These are phyloP conservation scores for Phytophthora hybrid DNA, from an alignment of 352 stramenopile species.

Conservation along the genomic window DNA sequence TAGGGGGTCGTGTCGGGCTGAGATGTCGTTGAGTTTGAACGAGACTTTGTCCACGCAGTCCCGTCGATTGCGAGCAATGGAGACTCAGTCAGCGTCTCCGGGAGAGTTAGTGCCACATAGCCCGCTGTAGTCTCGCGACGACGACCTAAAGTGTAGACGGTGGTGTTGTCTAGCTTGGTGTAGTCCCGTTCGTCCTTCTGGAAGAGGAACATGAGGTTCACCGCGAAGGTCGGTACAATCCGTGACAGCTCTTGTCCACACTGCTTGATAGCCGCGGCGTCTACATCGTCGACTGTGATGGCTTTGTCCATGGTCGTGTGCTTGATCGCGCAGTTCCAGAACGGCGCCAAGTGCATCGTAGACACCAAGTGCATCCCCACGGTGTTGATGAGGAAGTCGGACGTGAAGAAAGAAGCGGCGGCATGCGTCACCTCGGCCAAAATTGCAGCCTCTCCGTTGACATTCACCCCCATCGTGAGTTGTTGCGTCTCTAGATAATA, in stretches of 20 bases:
- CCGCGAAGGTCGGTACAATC: slow-evolving; percentile 40
- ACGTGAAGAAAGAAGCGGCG: slow-evolving; percentile 38
- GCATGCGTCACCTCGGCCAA: slow-evolving; percentile 51
- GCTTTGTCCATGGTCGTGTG: slow-evolving; percentile 51
- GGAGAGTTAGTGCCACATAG: slow-evolving; percentile 29
- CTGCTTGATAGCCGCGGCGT: slow-evolving; percentile 27
- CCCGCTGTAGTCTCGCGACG: slow-evolving; percentile 30
- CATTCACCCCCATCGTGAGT: slow-evolving; percentile 46
- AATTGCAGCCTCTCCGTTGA: slow-evolving; percentile 50
- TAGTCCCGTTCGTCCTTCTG: slow-evolving; percentile 51
- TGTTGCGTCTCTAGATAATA: slow-evolving; percentile 43
- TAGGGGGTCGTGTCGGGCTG: slow-evolving; percentile 30
- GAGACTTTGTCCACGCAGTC: slow-evolving; percentile 41
- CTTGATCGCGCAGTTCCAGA: slow-evolving; percentile 57
- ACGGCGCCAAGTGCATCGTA: slow-evolving; percentile 46
- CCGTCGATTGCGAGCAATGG: slow-evolving; percentile 45
- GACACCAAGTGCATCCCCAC: slow-evolving; percentile 47
- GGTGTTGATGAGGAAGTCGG: slow-evolving; percentile 44
- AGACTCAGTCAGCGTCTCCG: slow-evolving; percentile 42
- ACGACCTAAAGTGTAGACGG: slow-evolving; percentile 41
- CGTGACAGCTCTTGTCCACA: slow-evolving; percentile 30
- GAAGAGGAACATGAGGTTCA: slow-evolving; percentile 56
- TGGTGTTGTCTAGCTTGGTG: slow-evolving; percentile 52
- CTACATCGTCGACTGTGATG: slow-evolving; percentile 34
- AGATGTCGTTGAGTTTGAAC: background rate